Conservation (phyloP, 176 grass and related monocot genomes). For the Carex cristatella region DNA sequence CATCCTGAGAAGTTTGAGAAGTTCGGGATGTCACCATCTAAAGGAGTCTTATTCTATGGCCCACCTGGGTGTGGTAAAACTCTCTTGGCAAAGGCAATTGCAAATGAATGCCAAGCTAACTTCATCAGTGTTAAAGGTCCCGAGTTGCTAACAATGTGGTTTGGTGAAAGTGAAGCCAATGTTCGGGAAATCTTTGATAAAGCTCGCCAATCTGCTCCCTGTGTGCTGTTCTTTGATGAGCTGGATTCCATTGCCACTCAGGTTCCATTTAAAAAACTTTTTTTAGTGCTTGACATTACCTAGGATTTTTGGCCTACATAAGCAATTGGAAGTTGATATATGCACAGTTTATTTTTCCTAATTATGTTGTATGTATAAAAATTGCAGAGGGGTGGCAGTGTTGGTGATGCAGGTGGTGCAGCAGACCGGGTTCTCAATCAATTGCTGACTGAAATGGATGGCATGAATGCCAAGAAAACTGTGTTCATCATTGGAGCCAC, state of each 20-base stretch:
- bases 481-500: conserved; percentile 66
- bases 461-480: conserved; percentile 60
- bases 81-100: conserved; percentile 53
- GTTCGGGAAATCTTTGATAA: conserved; percentile 57
- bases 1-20: conserved; percentile 58
- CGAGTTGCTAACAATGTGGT: conserved; percentile 65
- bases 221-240: conserved; percentile 68
- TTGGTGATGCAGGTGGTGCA: conserved; percentile 45
- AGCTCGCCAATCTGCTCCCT: conserved; percentile 47
- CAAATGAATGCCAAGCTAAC: conserved; percentile 68
- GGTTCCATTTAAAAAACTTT: conserved; percentile 3
- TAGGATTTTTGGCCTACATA: background rate
- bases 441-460: conserved; percentile 64
- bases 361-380: background rate
- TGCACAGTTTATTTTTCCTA: background rate
- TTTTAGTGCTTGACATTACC: background rate
- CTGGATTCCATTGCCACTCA: conserved; percentile 53
- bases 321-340: background rate
- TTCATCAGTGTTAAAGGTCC: conserved; percentile 64
- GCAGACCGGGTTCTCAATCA: conserved; percentile 58
- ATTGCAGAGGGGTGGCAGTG: conserved; percentile 33
- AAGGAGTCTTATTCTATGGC: conserved; percentile 60
- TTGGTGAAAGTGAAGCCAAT: conserved; percentile 68
- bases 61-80: conserved; percentile 59
- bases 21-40: conserved; percentile 60